Percentiles rank a stretch among this genome's conserved stretches.
phyloP scores from a whole-genome alignment of 345 rosid species.

The Moringa oleifera region DNA sequence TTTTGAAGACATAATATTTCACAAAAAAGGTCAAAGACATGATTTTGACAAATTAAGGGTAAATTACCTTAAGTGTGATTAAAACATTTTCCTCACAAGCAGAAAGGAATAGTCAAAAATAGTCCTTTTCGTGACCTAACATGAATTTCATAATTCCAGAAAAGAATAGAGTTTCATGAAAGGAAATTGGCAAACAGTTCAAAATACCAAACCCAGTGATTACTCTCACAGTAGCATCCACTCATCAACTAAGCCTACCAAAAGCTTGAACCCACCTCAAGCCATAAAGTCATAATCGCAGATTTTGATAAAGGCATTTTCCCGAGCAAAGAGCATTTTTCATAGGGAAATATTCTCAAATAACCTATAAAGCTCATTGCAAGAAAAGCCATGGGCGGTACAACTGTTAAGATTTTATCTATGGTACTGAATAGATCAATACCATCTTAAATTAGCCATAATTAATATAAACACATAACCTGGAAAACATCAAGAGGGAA shows the following conservation, averaged over 20 bases:
- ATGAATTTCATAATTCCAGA: neutral
- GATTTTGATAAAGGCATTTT: conserved; percentile 6
- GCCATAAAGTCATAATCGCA: conserved; percentile 13
- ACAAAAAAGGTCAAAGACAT: too few relatives aligned
- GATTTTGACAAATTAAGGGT: neutral
- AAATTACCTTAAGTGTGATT: neutral
- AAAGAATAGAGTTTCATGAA: neutral
- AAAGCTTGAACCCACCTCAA: conserved; percentile 1
- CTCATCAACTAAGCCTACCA: conserved; percentile 7
- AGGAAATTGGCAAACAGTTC: neutral
- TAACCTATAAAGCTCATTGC: conserved; percentile 7
- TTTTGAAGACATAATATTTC: neutral
- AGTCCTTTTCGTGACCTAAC: neutral
- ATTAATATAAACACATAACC: neutral
- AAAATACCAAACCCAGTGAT: neutral
- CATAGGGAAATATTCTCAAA: conserved; percentile 9
- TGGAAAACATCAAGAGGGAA: neutral
- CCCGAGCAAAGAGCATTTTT: neutral
- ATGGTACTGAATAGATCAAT: conserved; percentile 3
- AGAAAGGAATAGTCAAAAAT: neutral
- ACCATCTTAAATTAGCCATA: conserved; percentile 8
- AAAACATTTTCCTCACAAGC: neutral
- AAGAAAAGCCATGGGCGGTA: conserved; percentile 15
- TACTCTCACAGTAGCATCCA: conserved; percentile 7
- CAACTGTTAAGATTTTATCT: neutral